Percentiles rank a stretch among this genome's conserved stretches.
These are phyloP conservation scores for Hypoxylon trugodes DNA, from an alignment of 495 filamentous ascomycete species.

Conservation along the genomic window DNA sequence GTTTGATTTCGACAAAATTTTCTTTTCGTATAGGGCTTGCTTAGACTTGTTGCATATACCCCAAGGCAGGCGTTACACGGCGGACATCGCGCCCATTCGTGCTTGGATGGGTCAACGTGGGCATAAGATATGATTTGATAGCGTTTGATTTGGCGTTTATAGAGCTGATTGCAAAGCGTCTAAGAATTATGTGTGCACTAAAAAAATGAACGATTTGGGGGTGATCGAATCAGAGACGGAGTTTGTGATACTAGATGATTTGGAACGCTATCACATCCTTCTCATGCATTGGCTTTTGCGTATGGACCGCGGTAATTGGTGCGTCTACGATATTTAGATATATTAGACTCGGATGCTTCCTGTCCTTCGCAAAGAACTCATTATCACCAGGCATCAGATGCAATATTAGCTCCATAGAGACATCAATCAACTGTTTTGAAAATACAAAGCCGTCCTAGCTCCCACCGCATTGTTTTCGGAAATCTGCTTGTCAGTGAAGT, in stretches of 20 bases:
- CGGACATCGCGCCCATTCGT: not conserved
- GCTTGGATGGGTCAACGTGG: not conserved
- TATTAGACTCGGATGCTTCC: not conserved
- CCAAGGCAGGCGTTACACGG: constrained; percentile 23
- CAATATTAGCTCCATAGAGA: not conserved
- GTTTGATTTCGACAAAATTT: constrained; percentile 22
- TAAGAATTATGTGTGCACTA: not conserved
- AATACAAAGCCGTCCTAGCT: constrained; percentile 8
- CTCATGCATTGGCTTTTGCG: not conserved
- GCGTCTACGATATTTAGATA: not conserved
- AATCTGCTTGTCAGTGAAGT: not conserved
- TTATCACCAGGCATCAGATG: not conserved
- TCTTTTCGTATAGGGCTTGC: constrained; percentile 1
- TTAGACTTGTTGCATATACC: constrained; percentile 34
- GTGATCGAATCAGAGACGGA: not conserved
- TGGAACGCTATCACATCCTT: not conserved
- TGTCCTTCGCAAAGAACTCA: not conserved
- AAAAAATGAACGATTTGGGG: not conserved
- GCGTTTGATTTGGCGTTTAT: constrained; percentile 30
- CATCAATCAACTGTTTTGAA: not conserved
- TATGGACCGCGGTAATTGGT: not conserved
- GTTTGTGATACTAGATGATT: not conserved
- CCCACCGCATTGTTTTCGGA: constrained; percentile 35
- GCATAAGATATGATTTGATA: constrained; percentile 10
- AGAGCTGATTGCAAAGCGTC: constrained; percentile 1